Percentiles rank a stretch among this genome's conserved stretches.
These are phyloP conservation scores for Scenedesmus sp. DNA, from an alignment of 163 green algal genomes.

Conservation along the genomic window DNA sequence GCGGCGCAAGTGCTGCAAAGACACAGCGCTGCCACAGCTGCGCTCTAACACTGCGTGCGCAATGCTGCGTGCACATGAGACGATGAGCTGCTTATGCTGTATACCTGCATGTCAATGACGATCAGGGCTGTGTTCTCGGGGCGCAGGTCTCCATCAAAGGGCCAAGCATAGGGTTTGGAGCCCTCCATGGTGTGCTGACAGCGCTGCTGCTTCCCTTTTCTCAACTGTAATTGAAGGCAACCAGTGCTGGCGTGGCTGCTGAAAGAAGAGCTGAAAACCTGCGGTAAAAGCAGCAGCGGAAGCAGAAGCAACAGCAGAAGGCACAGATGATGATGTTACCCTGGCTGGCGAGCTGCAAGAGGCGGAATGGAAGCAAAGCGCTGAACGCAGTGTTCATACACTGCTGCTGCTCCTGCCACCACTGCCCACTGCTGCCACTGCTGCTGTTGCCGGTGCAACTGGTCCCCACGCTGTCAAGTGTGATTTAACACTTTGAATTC, in stretches of 20 bases:
- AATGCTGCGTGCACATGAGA: no score
- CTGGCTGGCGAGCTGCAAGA: no score
- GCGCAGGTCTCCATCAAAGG: conserved; percentile 64
- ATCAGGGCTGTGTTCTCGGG: conserved; percentile 72
- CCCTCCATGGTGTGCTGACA: conserved; percentile 12
- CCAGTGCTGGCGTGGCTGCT: not conserved
- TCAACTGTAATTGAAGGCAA: not conserved
- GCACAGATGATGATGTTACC: no score
- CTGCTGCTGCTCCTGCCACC: no score
- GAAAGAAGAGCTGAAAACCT: not conserved
- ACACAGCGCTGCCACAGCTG: not conserved
- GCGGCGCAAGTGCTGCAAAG: not conserved
- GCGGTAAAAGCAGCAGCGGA: no score
- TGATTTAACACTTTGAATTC: no score
- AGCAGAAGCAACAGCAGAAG: no score
- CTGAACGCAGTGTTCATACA: no score
- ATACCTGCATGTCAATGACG: conserved; percentile 83
- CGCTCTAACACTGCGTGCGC: no score
- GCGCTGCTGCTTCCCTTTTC: not conserved
- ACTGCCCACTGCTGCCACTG: not conserved
- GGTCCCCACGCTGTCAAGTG: no score
- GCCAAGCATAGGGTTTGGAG: conserved; percentile 69
- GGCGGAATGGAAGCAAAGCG: no score
- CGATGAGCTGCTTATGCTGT: not conserved
- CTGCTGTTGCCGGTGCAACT: not conserved